phyloP scores from a whole-genome alignment of 139 green algal genomes.

The Closterium sp. region DNA sequence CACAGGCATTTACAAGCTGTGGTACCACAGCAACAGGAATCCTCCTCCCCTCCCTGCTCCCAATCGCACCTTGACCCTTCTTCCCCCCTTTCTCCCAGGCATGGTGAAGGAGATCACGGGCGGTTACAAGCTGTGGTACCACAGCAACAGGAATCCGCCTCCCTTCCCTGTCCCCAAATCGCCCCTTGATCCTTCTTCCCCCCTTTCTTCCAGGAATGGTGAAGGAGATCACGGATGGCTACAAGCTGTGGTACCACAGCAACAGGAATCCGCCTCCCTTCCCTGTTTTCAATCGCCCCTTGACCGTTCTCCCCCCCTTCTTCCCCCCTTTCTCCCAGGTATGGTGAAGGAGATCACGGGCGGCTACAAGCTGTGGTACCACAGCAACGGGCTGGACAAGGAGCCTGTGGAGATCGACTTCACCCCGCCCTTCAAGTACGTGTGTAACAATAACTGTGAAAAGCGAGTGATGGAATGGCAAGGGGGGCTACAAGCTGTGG shows the following conservation, averaged over 20 bases:
- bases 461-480: too few species aligned
- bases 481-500: slow-evolving; percentile 53
- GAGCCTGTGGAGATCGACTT: slow-evolving; percentile 92
- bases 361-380: slow-evolving; percentile 92
- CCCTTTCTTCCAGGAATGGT: slow-evolving; percentile 70
- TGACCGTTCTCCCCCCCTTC: background rate
- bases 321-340: slow-evolving; percentile 1
- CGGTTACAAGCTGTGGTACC: slow-evolving; percentile 91
- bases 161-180: too few species aligned
- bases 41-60: too few species aligned
- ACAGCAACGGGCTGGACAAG: slow-evolving; percentile 80
- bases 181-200: too few species aligned
- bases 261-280: too few species aligned
- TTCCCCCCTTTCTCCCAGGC: background rate
- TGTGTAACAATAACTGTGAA: background rate
- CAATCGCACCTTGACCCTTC: too few species aligned
- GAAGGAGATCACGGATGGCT: slow-evolving; percentile 79
- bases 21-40: background rate
- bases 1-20: background rate
- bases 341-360: slow-evolving; percentile 91
- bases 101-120: slow-evolving; percentile 91
- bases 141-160: slow-evolving; percentile 84
- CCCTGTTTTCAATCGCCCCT: too few species aligned
- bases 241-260: slow-evolving; percentile 93
- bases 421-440: slow-evolving; percentile 68